Conservation (phyloP, 805 yeast genomes). For the Candida nonsorbophila region DNA sequence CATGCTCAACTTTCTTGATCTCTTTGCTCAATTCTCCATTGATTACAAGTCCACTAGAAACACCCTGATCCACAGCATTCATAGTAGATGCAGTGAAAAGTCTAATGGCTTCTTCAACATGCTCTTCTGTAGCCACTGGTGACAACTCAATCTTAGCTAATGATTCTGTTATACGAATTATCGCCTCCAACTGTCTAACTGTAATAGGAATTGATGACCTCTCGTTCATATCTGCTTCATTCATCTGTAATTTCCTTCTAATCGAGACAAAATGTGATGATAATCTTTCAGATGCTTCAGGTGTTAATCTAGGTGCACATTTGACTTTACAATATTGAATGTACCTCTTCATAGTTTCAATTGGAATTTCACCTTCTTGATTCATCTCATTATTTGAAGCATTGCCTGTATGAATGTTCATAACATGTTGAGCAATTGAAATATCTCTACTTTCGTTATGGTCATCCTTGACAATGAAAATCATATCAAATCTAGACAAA, state of each 20-base stretch:
- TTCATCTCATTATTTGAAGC: conserved; percentile 37
- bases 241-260: conserved; percentile 73
- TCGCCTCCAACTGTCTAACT: conserved; percentile 95
- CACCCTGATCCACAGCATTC: conserved; percentile 82
- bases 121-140: conserved; percentile 81
- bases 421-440: conserved; percentile 89
- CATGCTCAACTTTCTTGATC: conserved; percentile 75
- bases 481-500: conserved; percentile 97
- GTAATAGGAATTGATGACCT: conserved; percentile 96
- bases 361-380: conserved; percentile 78
- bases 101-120: conserved; percentile 93
- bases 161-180: conserved; percentile 91
- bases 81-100: conserved; percentile 94
- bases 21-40: conserved; percentile 63
- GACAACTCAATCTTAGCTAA: conserved; percentile 80
- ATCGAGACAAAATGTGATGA: conserved; percentile 91
- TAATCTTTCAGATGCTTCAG: conserved; percentile 84
- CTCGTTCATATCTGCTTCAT: conserved; percentile 77
- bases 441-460: conserved; percentile 83
- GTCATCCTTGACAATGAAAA: conserved; percentile 92
- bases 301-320: conserved; percentile 89
- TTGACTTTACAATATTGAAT: conserved; percentile 83
- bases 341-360: conserved; percentile 87
- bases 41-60: conserved; percentile 37
- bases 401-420: conserved; percentile 89